These are phyloP conservation scores for Ganoderma multipileum DNA, from an alignment of 1,284 basidiomycete species.

Conservation along the genomic window DNA sequence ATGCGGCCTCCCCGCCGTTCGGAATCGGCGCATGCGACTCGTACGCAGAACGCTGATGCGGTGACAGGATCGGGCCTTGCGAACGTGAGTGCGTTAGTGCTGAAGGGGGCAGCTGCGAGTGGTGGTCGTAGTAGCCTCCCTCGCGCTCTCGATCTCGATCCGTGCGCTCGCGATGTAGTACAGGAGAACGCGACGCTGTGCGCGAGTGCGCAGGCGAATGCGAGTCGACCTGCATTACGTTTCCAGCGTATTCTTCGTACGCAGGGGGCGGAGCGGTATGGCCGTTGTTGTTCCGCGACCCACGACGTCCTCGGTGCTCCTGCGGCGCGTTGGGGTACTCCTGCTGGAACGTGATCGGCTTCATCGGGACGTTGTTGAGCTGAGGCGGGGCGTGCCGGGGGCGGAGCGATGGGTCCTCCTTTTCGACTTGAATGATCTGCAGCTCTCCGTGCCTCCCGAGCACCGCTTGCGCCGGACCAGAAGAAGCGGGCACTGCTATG, in stretches of 20 bases:
- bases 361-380: constrained; percentile 28
- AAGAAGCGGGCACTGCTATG: constrained; percentile 6
- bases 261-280: constrained; percentile 26
- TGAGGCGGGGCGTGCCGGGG: constrained; percentile 26
- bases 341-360: constrained; percentile 40
- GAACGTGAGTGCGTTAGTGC: constrained; percentile 14
- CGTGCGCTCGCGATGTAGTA: constrained; percentile 35
- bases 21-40: constrained; percentile 31
- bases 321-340: constrained; percentile 36
- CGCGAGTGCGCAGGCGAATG: constrained; percentile 31
- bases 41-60: constrained; percentile 36
- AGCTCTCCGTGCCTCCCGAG: constrained; percentile 33
- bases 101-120: constrained; percentile 27
- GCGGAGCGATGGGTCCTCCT: constrained; percentile 32
- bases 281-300: constrained; percentile 31
- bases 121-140: constrained; percentile 27
- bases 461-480: constrained; percentile 20
- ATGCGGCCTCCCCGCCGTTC: constrained; percentile 25
- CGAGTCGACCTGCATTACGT: constrained; percentile 21
- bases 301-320: constrained; percentile 27
- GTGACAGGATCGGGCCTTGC: constrained; percentile 27
- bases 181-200: constrained; percentile 34
- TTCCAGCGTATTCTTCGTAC: constrained; percentile 32
- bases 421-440: constrained; percentile 39
- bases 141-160: constrained; percentile 25